These are phyloP conservation scores for Penicillium crustosum DNA, from an alignment of 2,329 filamentous ascomycete genomes.

Conservation along the genomic window DNA sequence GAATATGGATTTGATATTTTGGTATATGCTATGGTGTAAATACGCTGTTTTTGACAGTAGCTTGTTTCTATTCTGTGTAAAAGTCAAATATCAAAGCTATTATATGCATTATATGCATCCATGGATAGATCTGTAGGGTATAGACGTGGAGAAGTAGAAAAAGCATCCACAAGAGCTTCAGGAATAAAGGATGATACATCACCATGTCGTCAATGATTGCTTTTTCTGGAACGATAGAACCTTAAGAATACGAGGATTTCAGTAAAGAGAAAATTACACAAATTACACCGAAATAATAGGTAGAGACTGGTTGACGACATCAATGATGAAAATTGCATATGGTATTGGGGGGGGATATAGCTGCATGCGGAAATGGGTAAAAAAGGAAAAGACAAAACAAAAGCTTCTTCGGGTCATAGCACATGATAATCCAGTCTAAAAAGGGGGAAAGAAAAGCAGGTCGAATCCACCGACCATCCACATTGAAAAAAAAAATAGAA, in stretches of 20 bases:
- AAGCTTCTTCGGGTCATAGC: conserved; percentile 5
- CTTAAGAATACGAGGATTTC: neutral
- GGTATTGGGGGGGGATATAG: conserved; percentile 13
- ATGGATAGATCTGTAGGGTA: neutral
- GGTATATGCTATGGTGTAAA: neutral
- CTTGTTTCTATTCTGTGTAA: neutral
- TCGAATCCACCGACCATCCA: conserved; percentile 18
- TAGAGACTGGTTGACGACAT: neutral
- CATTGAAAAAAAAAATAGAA: conserved; percentile 3
- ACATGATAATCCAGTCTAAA: conserved; percentile 13
- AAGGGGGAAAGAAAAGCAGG: neutral
- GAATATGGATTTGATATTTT: neutral
- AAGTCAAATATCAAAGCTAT: neutral
- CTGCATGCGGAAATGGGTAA: conserved; percentile 9
- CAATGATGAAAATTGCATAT: conserved; percentile 8
- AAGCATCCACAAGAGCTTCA: neutral
- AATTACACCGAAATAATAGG: neutral
- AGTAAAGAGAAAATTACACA: neutral
- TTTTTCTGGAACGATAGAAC: neutral
- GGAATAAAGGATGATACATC: neutral
- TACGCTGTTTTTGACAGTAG: neutral
- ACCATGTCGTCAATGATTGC: conserved; percentile 8
- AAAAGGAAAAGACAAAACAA: conserved; percentile 4
- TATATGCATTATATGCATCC: neutral
- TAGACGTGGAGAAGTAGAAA: neutral